Percentiles rank a stretch among this genome's conserved stretches.
phyloP scores from a whole-genome alignment of 2,329 filamentous ascomycete species.

The Annulohypoxylon truncatum region DNA sequence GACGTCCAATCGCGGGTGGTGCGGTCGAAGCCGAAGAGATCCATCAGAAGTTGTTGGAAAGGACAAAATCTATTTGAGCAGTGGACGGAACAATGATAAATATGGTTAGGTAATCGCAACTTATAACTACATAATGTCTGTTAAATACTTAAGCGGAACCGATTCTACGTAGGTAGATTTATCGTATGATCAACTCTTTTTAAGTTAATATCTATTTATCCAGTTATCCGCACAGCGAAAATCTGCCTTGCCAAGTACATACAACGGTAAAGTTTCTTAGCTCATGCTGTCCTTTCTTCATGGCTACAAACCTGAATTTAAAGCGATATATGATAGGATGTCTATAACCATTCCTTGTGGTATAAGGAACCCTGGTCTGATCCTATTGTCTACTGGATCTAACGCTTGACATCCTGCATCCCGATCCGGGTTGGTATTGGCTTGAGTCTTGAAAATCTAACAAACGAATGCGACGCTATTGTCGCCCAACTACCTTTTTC shows the following conservation, averaged over 20 bases:
- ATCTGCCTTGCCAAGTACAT: background rate
- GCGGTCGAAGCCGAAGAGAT: background rate
- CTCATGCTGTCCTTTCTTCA: background rate
- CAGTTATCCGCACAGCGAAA: background rate
- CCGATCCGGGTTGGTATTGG: background rate
- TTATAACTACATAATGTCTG: too few species aligned
- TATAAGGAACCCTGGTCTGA: background rate
- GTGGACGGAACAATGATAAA: background rate
- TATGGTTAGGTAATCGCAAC: background rate
- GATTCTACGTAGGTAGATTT: background rate
- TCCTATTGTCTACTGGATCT: background rate
- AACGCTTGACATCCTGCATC: background rate
- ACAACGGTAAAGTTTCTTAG: background rate
- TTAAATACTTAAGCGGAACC: background rate
- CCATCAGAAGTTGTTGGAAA: background rate
- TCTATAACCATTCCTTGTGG: background rate
- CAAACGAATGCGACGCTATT: conserved; percentile 35
- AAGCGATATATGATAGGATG: background rate
- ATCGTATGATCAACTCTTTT: background rate
- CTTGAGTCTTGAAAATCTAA: conserved; percentile 2
- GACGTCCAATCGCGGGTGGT: background rate
- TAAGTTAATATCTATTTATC: background rate
- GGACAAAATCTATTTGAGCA: background rate
- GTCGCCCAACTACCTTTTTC: conserved; percentile 38
- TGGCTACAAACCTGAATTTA: background rate